Evolutionary conservation across 768 basidiomycete genomes (phyloP).

Genomic region (Lactarius trivialis): DNA sequence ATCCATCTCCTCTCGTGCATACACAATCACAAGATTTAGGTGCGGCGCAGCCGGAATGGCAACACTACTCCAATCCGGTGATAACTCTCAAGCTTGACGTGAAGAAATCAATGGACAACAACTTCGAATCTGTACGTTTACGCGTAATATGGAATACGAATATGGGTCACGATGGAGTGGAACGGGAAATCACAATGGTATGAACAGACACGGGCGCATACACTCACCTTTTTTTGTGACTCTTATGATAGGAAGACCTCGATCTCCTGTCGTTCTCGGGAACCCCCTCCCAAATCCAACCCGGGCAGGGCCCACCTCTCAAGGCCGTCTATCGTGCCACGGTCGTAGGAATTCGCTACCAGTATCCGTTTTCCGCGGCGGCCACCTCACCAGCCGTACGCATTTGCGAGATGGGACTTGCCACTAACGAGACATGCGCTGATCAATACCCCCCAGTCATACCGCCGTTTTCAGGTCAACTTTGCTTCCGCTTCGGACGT

Average conservation of each 20-base stretch:
- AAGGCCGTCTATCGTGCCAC: conserved; percentile 75
- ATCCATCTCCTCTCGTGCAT: conserved; percentile 31
- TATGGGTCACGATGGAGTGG: conserved; percentile 33
- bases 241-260: conserved; percentile 56
- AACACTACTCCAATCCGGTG: conserved; percentile 67
- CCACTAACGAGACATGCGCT: background rate
- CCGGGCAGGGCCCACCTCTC: conserved; percentile 56
- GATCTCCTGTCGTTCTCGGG: conserved; percentile 64
- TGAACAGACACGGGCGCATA: conserved; percentile 26
- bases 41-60: conserved; percentile 51
- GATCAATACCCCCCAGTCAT: conserved; percentile 38
- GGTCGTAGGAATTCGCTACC: conserved; percentile 69
- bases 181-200: conserved; percentile 62
- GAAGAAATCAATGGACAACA: conserved; percentile 38
- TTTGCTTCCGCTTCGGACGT: conserved; percentile 48
- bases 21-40: conserved; percentile 19
- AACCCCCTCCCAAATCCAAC: conserved; percentile 25
- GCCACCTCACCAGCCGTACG: conserved; percentile 17
- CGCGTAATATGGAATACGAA: conserved; percentile 60
- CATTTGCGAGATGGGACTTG: background rate
- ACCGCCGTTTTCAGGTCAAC: conserved; percentile 71
- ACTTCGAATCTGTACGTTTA: conserved; percentile 57
- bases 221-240: conserved; percentile 6
- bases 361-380: conserved; percentile 40
- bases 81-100: conserved; percentile 59